Base-by-base conservation (phyloP, 1,284 basidiomycete species). In the Marasmius oreades region DNA sequence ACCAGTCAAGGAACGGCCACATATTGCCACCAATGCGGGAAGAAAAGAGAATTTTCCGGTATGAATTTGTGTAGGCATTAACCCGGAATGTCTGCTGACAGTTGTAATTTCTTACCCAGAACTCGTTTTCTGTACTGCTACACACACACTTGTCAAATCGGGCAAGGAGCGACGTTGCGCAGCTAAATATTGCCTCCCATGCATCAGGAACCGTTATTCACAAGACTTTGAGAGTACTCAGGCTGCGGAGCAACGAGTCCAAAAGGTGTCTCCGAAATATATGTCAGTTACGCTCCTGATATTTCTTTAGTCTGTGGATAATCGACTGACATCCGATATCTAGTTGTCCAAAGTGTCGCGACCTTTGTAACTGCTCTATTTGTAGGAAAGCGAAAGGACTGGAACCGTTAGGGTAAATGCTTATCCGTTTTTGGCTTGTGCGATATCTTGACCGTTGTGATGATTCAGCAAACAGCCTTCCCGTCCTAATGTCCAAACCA, bases 11-110 rank as follows among this genome's bases (percentile, higher is more conserved):
- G 12, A 23, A n/a, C 20, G 20, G 50, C 23, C 14, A 31, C 37
- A 52, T 80, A 83, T 61, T 90, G 88, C 61, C 88, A 90, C 67
- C 88, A 90, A 63, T 90, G 88, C 67, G 76, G 75, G 59, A 78
- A 77, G 64, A 85, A 84, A 61, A 78, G 80, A 47, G 80, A 81
- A 61, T 63, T 67, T n/a, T 63, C 70, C 42, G 70, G 86, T 85
- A 45, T 56, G 73, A 71, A 11, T 18, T 36, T n/a, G 22, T 16
- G 37, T 31, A 47, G n/a, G 18, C 36, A 7, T 33, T 18, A 37
- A 26, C 5, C 42, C 14, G 14, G 33, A 22, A 16, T 34, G 5
- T 28, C 23, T 24, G 31, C 23, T 52, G 60, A 39, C 47, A 24
- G 57, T 34, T 61, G 58, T 55, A 53, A 44, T 42, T 14, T 28